Evolutionary conservation across 345 rosid species (phyloP).

Genomic region (Pelargonium nanum): DNA sequence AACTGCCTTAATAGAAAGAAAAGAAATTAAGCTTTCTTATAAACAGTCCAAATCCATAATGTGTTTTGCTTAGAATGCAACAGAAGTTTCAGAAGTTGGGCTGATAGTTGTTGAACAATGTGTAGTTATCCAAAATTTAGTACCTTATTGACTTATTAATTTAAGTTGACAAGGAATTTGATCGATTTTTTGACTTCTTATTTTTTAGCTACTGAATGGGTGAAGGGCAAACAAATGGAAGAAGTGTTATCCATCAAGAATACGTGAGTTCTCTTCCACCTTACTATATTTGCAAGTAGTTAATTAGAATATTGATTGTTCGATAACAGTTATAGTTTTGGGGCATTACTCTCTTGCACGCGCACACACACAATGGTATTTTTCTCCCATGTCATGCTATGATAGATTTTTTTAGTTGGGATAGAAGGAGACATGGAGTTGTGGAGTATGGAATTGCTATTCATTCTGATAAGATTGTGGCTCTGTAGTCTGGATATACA

Average conservation of each 20-base stretch:
- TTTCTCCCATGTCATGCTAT: too few species aligned
- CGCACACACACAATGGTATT: too few species aligned
- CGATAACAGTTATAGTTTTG: not conserved
- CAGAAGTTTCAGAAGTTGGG: not conserved
- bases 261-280: slow-evolving; percentile 44
- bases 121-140: not conserved
- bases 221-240: slow-evolving; percentile 88
- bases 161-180: too few species aligned
- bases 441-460: too few species aligned
- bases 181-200: not conserved
- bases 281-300: not conserved
- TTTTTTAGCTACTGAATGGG: slow-evolving; percentile 90
- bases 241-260: slow-evolving; percentile 84
- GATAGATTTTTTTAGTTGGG: too few species aligned
- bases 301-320: too few species aligned
- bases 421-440: not conserved
- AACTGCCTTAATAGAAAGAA: not conserved
- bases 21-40: not conserved
- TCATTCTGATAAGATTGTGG: not conserved
- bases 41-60: not conserved
- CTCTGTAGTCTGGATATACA: too few species aligned
- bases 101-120: not conserved
- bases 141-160: not conserved
- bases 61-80: not conserved
- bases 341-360: not conserved